Conservation (phyloP, 495 filamentous ascomycete species). For the Gamarada debralockiae region DNA sequence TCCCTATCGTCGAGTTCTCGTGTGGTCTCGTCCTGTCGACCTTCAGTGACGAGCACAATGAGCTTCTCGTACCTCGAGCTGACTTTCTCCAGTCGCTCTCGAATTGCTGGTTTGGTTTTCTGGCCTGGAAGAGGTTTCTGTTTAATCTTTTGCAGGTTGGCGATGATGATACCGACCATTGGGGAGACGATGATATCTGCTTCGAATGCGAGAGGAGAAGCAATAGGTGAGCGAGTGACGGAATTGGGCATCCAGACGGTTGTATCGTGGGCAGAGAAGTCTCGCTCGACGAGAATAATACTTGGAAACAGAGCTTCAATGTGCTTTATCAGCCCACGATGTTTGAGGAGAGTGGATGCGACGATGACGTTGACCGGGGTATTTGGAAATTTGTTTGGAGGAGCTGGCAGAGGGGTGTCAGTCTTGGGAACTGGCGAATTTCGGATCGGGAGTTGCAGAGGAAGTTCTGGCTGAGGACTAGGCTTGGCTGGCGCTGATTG, state of each 20-base stretch:
- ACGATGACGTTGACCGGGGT: slow-evolving; percentile 40
- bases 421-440: slow-evolving; percentile 10
- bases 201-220: slow-evolving; percentile 47
- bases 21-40: slow-evolving; percentile 32
- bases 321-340: slow-evolving; percentile 37
- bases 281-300: slow-evolving; percentile 55
- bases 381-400: slow-evolving; percentile 14
- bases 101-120: slow-evolving; percentile 41
- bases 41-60: slow-evolving; percentile 65
- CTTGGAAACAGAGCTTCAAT: slow-evolving; percentile 48
- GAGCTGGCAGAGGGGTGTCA: slow-evolving; percentile 2
- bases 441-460: slow-evolving; percentile 3
- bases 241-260: slow-evolving; percentile 29
- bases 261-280: slow-evolving; percentile 43
- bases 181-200: slow-evolving; percentile 77
- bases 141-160: slow-evolving; percentile 69
- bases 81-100: slow-evolving; percentile 52
- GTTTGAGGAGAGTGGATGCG: slow-evolving; percentile 40
- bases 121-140: slow-evolving; percentile 68
- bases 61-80: slow-evolving; percentile 64
- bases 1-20: slow-evolving; percentile 41
- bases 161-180: slow-evolving; percentile 62
- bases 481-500: not conserved
- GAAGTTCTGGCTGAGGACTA: not conserved
- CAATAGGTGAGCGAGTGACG: slow-evolving; percentile 24